Conservation (phyloP, 768 basidiomycete species). For the Dioszegia hungarica region DNA sequence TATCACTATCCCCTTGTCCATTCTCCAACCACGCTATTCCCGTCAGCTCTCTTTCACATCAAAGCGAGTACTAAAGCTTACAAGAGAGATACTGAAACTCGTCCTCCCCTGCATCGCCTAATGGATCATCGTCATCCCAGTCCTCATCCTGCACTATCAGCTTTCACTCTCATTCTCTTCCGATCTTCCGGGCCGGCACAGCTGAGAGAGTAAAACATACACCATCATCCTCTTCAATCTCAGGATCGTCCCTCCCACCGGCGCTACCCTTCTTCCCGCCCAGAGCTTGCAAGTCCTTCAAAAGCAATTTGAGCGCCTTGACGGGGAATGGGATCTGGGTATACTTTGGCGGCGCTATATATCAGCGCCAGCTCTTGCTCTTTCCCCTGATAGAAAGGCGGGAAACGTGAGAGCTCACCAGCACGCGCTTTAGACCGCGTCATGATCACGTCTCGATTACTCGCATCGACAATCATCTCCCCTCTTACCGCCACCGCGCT, state of each 20-base stretch:
- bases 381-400: background rate
- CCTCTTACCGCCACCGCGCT: conserved; percentile 75
- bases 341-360: conserved; percentile 76
- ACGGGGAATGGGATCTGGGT: conserved; percentile 80
- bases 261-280: conserved; percentile 51
- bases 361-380: background rate
- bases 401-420: no score
- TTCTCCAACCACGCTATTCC: conserved; percentile 54
- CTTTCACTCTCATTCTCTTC: background rate
- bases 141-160: conserved; percentile 61
- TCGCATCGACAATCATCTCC: conserved; percentile 77
- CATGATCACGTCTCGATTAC: conserved; percentile 86
- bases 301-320: conserved; percentile 83
- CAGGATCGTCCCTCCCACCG: conserved; percentile 50
- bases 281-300: conserved; percentile 75
- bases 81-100: conserved; percentile 74
- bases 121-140: conserved; percentile 85
- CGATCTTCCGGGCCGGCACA: background rate
- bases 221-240: conserved; percentile 51
- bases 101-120: conserved; percentile 58
- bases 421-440: conserved; percentile 84
- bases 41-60: background rate
- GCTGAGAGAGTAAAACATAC: conserved; percentile 14
- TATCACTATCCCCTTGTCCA: conserved; percentile 70
- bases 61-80: conserved; percentile 18